Conservation (phyloP, 2,329 filamentous ascomycete genomes). For the Dendryphion nanum region DNA sequence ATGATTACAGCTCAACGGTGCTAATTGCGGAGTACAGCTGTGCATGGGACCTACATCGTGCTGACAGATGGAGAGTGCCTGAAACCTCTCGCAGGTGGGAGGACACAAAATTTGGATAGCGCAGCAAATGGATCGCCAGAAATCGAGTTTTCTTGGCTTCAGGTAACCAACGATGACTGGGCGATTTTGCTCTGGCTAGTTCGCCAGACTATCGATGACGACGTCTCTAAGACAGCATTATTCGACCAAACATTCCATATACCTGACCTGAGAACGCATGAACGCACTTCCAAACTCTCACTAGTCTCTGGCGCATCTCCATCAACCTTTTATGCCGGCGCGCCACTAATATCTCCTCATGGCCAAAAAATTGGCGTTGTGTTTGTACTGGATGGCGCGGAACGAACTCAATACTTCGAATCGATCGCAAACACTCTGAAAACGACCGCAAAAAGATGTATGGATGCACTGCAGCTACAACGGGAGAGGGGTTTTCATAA, state of each 20-base stretch:
- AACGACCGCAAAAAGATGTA: background rate
- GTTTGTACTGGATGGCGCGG: slow-evolving; percentile 8
- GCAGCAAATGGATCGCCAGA: background rate
- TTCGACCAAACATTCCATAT: background rate
- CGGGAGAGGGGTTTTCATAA: background rate
- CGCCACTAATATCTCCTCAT: slow-evolving; percentile 7
- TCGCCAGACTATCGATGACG: background rate
- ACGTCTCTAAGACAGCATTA: background rate
- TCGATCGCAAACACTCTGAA: background rate
- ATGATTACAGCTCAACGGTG: background rate
- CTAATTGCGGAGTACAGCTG: background rate
- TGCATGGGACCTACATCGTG: background rate
- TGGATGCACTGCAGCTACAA: background rate
- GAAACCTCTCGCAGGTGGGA: background rate
- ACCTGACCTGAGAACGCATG: background rate
- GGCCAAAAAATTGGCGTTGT: slow-evolving; percentile 11
- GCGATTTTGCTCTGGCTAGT: background rate
- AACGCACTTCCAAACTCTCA: background rate
- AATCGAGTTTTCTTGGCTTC: background rate
- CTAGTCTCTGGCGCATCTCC: background rate
- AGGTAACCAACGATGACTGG: background rate
- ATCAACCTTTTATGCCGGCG: background rate
- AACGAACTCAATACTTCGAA: slow-evolving; percentile 1
- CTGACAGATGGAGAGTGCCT: background rate
- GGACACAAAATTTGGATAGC: too few relatives aligned